A percentile compares a stretch with the other conserved stretches of the same genome.
These are phyloP conservation scores for Sistotremastrum niveocremeum DNA, from an alignment of 768 basidiomycete genomes.

Conservation along the genomic window DNA sequence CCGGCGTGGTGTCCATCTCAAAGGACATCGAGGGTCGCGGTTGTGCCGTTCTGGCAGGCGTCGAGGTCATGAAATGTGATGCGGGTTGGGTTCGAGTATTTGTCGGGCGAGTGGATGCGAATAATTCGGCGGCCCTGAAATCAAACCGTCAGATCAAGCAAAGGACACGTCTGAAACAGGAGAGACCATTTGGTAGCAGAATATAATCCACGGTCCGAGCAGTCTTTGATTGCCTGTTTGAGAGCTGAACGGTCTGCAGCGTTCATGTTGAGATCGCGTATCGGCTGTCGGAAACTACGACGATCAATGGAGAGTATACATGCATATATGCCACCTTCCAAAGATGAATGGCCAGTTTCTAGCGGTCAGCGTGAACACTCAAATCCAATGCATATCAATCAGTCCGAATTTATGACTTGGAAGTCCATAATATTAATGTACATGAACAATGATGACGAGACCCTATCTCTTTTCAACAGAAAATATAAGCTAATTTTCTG, in stretches of 20 bases:
- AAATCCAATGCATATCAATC: too few species aligned
- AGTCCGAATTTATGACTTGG: too few species aligned
- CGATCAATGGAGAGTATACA: too few species aligned
- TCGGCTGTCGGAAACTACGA: background rate
- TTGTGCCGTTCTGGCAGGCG: constrained; percentile 36
- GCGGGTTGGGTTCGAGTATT: constrained; percentile 12
- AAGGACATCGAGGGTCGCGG: constrained; percentile 27
- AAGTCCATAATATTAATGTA: too few species aligned
- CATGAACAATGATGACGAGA: too few species aligned
- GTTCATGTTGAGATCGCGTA: constrained; percentile 2
- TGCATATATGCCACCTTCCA: too few species aligned
- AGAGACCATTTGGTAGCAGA: constrained; percentile 66
- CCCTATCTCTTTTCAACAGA: too few species aligned
- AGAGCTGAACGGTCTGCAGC: constrained; percentile 25
- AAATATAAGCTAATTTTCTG: too few species aligned
- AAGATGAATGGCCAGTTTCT: too few species aligned
- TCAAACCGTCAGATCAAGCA: constrained; percentile 1
- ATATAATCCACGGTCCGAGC: constrained; percentile 55
- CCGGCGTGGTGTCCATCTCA: constrained; percentile 16
- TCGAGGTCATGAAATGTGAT: constrained; percentile 40
- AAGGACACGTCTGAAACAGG: background rate
- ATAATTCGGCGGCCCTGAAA: constrained; percentile 62
- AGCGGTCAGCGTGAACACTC: too few species aligned
- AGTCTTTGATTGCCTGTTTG: constrained; percentile 52
- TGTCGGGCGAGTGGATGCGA: constrained; percentile 43